phyloP scores from a whole-genome alignment of 441 rosid genomes.

The Mallotus japonicus region DNA sequence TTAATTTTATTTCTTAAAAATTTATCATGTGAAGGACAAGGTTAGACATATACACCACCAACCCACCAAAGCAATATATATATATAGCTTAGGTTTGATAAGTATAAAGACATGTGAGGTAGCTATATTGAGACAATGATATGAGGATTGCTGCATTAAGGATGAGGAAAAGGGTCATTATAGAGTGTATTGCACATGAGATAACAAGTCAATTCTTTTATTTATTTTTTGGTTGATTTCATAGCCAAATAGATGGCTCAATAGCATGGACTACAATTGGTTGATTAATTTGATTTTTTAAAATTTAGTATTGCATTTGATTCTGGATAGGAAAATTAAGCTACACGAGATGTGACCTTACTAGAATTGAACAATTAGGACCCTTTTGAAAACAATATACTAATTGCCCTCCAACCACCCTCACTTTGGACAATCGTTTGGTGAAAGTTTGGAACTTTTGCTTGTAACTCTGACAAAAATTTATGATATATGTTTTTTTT shows the following conservation, averaged over 20 bases:
- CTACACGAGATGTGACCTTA: not conserved
- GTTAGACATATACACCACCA: not conserved
- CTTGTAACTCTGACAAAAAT: not conserved
- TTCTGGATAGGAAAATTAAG: not conserved
- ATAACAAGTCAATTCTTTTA: too few relatives aligned
- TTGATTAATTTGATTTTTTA: too few relatives aligned
- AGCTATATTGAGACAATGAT: not conserved
- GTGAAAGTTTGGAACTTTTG: not conserved
- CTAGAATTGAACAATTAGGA: not conserved
- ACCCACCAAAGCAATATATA: not conserved
- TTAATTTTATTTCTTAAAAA: too few relatives aligned
- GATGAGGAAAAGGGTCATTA: not conserved
- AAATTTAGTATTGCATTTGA: not conserved
- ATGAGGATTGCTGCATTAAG: not conserved
- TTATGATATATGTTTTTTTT: too few relatives aligned
- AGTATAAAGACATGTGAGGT: not conserved
- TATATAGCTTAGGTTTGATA: too few relatives aligned
- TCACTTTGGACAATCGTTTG: not conserved
- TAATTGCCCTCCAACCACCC: not conserved
- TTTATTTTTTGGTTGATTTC: too few relatives aligned
- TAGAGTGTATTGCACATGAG: not conserved
- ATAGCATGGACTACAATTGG: not conserved
- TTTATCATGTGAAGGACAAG: not conserved
- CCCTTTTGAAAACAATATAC: not conserved
- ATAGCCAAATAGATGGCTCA: too few relatives aligned